Conservation (phyloP, 73 alveolate genomes). For the Symbiodinium pilosum region DNA sequence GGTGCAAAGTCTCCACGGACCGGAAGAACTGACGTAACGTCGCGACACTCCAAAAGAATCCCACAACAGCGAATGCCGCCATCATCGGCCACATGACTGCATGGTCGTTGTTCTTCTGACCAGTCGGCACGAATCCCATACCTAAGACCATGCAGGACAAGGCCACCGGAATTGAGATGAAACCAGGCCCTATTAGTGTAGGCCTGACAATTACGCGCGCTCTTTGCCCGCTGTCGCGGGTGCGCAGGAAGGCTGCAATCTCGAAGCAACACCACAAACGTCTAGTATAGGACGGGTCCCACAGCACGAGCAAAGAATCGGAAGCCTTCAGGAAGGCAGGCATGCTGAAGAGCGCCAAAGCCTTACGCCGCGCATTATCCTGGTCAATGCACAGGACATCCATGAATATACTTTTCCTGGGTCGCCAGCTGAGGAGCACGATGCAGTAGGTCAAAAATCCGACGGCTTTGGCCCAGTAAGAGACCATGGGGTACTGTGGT, state of each 20-base stretch:
- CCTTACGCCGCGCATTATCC: background rate
- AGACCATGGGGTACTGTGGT: background rate
- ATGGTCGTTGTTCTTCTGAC: no score
- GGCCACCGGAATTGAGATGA: background rate
- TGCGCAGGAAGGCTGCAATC: background rate
- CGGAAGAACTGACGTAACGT: background rate
- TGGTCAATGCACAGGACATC: background rate
- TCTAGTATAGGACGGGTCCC: background rate
- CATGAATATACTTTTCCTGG: background rate
- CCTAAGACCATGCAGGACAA: background rate
- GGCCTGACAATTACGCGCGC: background rate
- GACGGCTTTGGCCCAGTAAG: background rate
- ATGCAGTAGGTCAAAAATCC: background rate
- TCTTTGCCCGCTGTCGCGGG: no score
- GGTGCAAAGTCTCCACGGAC: background rate
- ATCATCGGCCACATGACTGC: background rate
- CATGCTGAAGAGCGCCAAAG: conserved; percentile 12
- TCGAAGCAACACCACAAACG: conserved; percentile 25
- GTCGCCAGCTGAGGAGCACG: background rate
- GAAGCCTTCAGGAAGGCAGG: background rate
- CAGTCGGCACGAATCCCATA: background rate
- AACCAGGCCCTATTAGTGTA: background rate
- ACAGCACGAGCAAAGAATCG: conserved; percentile 11
- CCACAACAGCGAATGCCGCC: background rate
- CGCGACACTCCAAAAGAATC: background rate